Evolutionary conservation across 306 rosid genomes (phyloP).

Genomic region (Biancaea sappan): DNA sequence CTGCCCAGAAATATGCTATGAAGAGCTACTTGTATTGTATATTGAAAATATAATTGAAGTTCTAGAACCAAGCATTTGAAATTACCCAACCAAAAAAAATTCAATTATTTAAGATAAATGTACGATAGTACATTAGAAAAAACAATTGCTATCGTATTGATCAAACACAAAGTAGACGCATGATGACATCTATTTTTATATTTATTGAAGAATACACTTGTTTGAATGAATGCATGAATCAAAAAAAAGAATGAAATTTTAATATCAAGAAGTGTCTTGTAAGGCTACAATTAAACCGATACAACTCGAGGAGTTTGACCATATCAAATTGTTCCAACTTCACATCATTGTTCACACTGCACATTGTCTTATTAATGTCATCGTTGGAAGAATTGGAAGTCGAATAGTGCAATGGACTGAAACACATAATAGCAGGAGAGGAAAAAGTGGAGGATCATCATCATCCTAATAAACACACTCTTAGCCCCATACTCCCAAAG

Average conservation of each 20-base stretch:
- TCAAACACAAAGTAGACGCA: no score
- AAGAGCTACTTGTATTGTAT: no score
- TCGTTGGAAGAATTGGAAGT: constrained; percentile 2
- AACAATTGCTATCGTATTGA: no score
- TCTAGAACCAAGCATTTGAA: no score
- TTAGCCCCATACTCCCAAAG: constrained; percentile 6
- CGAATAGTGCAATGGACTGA: background rate
- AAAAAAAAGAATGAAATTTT: background rate
- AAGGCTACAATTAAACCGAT: background rate
- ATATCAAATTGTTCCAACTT: background rate
- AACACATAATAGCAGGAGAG: background rate
- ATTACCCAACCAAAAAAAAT: no score
- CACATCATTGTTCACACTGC: background rate
- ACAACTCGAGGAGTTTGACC: constrained; percentile 5
- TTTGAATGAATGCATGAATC: background rate
- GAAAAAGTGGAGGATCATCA: background rate
- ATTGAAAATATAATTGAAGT: no score
- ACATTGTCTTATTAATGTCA: background rate
- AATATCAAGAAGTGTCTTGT: background rate
- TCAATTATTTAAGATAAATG: no score
- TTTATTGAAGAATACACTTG: no score
- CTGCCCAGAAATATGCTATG: no score
- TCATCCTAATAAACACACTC: background rate
- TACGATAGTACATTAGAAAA: no score
- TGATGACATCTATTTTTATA: no score